Conservation (phyloP, 2,329 filamentous ascomycete genomes). For the Karstenula rhodostoma region DNA sequence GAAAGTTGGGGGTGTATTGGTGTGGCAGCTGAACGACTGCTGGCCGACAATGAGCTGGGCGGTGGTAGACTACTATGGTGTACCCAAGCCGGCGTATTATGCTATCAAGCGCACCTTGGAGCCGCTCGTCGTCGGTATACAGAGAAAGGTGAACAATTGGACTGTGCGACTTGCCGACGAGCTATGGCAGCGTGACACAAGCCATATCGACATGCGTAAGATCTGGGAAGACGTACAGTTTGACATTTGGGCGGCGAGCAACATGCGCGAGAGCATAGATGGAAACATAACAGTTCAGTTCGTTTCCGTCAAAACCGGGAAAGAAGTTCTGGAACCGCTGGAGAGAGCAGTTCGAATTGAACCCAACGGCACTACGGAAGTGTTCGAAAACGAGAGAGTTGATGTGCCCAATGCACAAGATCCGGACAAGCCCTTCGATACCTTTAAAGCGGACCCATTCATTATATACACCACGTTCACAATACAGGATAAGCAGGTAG, state of each 20-base stretch:
- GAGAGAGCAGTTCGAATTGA: constrained; percentile 18
- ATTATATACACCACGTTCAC: constrained; percentile 24
- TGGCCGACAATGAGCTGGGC: constrained; percentile 38
- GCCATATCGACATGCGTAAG: constrained; percentile 34
- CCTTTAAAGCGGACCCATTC: constrained; percentile 25
- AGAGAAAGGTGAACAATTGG: constrained; percentile 26
- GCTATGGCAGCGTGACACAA: constrained; percentile 40
- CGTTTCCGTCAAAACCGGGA: constrained; percentile 25
- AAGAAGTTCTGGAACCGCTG: constrained; percentile 15
- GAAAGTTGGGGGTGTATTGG: constrained; percentile 32
- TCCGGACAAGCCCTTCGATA: constrained; percentile 20
- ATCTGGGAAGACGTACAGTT: constrained; percentile 30
- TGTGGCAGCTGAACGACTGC: constrained; percentile 40
- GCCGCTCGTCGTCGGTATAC: constrained; percentile 27
- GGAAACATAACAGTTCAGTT: constrained; percentile 22
- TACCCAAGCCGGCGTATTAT: constrained; percentile 34
- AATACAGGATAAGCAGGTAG: constrained; percentile 19
- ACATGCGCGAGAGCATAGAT: constrained; percentile 11
- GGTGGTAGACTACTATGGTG: constrained; percentile 31
- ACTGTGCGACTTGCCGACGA: constrained; percentile 34
- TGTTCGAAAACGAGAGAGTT: constrained; percentile 18
- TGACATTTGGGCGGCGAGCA: constrained; percentile 31
- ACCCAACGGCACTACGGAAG: constrained; percentile 30
- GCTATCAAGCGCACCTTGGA: constrained; percentile 30
- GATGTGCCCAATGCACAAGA: constrained; percentile 15